phyloP scores from a whole-genome alignment of 2,329 filamentous ascomycete species.

The Xylariomycetidae sp. region DNA sequence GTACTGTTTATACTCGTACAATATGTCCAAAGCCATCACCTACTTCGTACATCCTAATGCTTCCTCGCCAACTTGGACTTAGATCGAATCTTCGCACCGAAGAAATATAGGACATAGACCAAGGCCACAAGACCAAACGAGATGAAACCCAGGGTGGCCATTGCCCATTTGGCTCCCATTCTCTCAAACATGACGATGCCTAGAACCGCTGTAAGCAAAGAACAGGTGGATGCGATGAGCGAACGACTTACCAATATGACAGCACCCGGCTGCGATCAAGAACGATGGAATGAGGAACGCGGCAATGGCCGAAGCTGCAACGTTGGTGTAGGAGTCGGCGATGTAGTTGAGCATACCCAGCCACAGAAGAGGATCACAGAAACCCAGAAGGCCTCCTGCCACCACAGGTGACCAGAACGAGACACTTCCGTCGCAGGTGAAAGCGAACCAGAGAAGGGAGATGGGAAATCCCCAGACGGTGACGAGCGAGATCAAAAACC shows the following conservation, averaged over 20 bases:
- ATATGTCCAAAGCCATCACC: too few relatives aligned
- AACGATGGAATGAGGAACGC: slow-evolving; percentile 40
- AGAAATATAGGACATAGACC: slow-evolving; percentile 38
- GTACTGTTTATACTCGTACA: too few relatives aligned
- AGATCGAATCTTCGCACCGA: slow-evolving; percentile 28
- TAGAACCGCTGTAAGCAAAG: slow-evolving; percentile 5
- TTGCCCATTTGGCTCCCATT: slow-evolving; percentile 35
- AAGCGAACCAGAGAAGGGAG: slow-evolving; percentile 38
- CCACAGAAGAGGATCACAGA: slow-evolving; percentile 38
- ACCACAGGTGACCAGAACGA: slow-evolving; percentile 37
- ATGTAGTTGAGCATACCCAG: slow-evolving; percentile 40
- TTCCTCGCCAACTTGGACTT: slow-evolving; percentile 31
- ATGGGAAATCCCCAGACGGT: slow-evolving; percentile 37
- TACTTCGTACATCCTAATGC: not conserved
- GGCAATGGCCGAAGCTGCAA: slow-evolving; percentile 35
- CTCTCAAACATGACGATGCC: slow-evolving; percentile 32
- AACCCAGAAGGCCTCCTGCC: slow-evolving; percentile 33
- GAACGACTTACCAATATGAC: slow-evolving; percentile 31
- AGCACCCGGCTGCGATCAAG: slow-evolving; percentile 33
- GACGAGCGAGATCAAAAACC: slow-evolving; percentile 36
- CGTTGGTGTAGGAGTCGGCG: slow-evolving; percentile 36
- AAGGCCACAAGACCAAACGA: slow-evolving; percentile 33
- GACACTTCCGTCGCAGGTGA: slow-evolving; percentile 33
- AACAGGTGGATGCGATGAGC: not conserved
- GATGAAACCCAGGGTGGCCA: slow-evolving; percentile 36